phyloP scores from a whole-genome alignment of 257 asterid genomes.

The Solanum arcanum region DNA sequence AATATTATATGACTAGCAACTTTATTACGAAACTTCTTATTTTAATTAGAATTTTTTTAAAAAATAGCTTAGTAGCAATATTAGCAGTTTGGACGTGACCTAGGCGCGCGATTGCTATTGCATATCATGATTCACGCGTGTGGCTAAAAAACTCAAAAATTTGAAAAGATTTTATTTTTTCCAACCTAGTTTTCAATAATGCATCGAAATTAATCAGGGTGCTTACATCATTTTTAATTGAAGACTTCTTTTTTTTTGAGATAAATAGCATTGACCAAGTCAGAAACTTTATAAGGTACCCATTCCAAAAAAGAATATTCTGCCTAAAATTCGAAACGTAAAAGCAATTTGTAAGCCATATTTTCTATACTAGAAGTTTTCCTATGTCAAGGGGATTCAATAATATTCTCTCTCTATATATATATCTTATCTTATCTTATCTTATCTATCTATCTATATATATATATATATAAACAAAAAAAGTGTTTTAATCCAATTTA shows the following conservation, averaged over 20 bases:
- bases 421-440: no score
- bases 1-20: not conserved
- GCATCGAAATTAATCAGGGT: no score
- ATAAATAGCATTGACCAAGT: not conserved
- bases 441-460: not conserved
- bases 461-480: not conserved
- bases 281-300: not conserved
- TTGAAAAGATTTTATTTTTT: no score
- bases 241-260: not conserved
- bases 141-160: no score
- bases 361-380: not conserved
- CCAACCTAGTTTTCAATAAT: no score
- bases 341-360: not conserved
- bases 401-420: not conserved
- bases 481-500: not conserved
- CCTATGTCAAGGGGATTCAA: not conserved
- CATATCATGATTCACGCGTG: no score
- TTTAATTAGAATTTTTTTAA: slow-evolving; percentile 4
- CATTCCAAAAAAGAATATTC: not conserved
- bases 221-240: not conserved
- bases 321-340: not conserved
- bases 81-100: not conserved
- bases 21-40: slow-evolving; percentile 1
- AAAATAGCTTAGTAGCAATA: slow-evolving; percentile 4
- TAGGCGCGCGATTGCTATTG: not conserved